These are phyloP conservation scores for Phylloporus sp. DNA, from an alignment of 768 basidiomycete species.

Conservation along the genomic window DNA sequence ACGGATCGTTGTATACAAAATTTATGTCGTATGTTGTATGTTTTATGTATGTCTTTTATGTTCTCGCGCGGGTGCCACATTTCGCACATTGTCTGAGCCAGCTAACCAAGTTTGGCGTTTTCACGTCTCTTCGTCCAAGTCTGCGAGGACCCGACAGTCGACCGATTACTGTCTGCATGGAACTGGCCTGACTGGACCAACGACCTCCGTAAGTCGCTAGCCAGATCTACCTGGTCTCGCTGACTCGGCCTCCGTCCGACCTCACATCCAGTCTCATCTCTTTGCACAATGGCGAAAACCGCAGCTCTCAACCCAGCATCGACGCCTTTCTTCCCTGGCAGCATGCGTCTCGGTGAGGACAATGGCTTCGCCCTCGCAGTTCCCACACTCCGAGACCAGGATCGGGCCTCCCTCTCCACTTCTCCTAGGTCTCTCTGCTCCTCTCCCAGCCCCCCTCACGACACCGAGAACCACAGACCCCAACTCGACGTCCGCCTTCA, in stretches of 20 bases:
- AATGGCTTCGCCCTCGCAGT: slow-evolving; percentile 42
- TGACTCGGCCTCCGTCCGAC: slow-evolving; percentile 4
- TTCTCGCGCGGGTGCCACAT: slow-evolving; percentile 16
- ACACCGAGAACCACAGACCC: slow-evolving; percentile 24
- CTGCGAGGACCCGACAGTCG: slow-evolving; percentile 7
- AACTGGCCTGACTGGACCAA: slow-evolving; percentile 21
- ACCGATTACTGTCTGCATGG: slow-evolving; percentile 24
- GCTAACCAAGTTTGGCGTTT: slow-evolving; percentile 13
- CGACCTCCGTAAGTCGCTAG: no score
- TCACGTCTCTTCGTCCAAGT: slow-evolving; percentile 8
- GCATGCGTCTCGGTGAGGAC: slow-evolving; percentile 50
- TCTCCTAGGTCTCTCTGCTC: slow-evolving; percentile 63
- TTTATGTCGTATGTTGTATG: slow-evolving; percentile 7
- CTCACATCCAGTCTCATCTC: slow-evolving; percentile 16
- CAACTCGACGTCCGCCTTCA: slow-evolving; percentile 30
- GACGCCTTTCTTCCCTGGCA: slow-evolving; percentile 78
- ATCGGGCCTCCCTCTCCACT: slow-evolving; percentile 49
- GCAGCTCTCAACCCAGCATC: slow-evolving; percentile 77
- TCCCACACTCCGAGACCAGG: slow-evolving; percentile 41
- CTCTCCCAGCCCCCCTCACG: slow-evolving; percentile 59
- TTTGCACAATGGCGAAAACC: slow-evolving; percentile 62
- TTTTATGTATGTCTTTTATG: background rate
- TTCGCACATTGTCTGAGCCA: slow-evolving; percentile 25
- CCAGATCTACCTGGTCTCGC: slow-evolving; percentile 2
- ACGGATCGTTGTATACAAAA: slow-evolving; percentile 1